Evolutionary conservation across 495 filamentous ascomycete species (phyloP), one percentile per base, ranked within the genome.

Genomic region (Schizothecium vesticola): DNA sequence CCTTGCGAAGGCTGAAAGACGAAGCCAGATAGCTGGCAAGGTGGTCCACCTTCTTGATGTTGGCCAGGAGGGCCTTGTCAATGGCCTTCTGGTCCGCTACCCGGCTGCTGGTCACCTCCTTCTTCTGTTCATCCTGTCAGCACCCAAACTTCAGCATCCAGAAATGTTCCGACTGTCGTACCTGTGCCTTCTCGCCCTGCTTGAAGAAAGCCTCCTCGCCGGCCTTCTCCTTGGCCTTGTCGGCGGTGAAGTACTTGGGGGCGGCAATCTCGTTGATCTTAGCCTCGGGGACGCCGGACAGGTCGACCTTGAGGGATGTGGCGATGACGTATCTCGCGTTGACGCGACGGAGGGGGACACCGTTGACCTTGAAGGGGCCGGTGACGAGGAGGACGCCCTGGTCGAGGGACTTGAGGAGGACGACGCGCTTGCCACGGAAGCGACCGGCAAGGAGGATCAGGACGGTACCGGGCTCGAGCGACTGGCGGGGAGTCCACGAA

Each of bases 351-450:
- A 99, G 90, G 70, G 96, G 96, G 70, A 99, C 96, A 83, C 96
- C 96, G 85, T 99, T 99, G 86, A 98, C 90, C 90, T 97, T 98
- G 90, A 97, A 99, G 78, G 96, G 96, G 74, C 96, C 96, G 77
- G 96, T 99, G 73, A 99, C 91, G 77, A 99, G 92, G 78, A 99
- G 93, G 71, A 97, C 91, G 83, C 96, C 96, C 85, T 97, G 91
- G 76, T 90, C 84, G 79, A 99, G 93, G 84, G 89, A 86, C 88
- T 97, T 98, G 81, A 99, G 91, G 81, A 97, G 93, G 79, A 99
- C 86, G 77, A 99, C 96, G 80, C 96, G 96, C 92, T 97, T 98
- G 86, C 96, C 96, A 76, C 96, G 95, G 92, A 98, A 99, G 79
- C 96, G 95, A 76, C 96, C 96, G 83, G 96, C 95, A 77, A 99